Conservation (phyloP, 1,284 basidiomycete species). For the Ceraceosorus guamensis region DNA sequence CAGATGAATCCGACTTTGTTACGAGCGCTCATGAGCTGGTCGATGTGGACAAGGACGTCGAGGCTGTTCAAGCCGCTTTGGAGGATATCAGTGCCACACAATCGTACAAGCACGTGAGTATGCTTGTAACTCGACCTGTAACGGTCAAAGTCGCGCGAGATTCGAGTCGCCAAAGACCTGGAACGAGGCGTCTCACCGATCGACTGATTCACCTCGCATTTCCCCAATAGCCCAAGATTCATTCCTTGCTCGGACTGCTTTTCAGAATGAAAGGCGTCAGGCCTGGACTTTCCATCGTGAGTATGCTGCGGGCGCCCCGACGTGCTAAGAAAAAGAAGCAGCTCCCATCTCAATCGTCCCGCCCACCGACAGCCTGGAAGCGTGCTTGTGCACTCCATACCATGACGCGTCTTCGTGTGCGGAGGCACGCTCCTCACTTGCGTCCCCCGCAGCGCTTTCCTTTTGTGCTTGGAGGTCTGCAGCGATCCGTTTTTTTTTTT, state of each 20-base stretch:
- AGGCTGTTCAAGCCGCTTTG: background rate
- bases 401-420: background rate
- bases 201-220: background rate
- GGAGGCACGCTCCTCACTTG: too few relatives aligned
- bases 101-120: background rate
- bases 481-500: too few relatives aligned
- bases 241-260: background rate
- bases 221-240: background rate
- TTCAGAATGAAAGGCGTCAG: slow-evolving; percentile 2
- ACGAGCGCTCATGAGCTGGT: background rate
- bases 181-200: background rate
- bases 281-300: background rate
- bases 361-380: background rate
- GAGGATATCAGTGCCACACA: slow-evolving; percentile 1
- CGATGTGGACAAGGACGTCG: slow-evolving; percentile 1
- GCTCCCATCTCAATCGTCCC: background rate
- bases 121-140: too few relatives aligned
- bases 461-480: too few relatives aligned
- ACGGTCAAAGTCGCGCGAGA: too few relatives aligned
- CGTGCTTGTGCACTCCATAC: background rate
- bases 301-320: background rate
- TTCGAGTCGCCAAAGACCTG: background rate
- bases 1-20: slow-evolving; percentile 2
- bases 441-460: too few relatives aligned
- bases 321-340: background rate